Percentiles rank a stretch among this genome's conserved stretches.
Evolutionary conservation across 768 basidiomycete genomes (phyloP).

Genomic region (Phlegmacium glaucopus): DNA sequence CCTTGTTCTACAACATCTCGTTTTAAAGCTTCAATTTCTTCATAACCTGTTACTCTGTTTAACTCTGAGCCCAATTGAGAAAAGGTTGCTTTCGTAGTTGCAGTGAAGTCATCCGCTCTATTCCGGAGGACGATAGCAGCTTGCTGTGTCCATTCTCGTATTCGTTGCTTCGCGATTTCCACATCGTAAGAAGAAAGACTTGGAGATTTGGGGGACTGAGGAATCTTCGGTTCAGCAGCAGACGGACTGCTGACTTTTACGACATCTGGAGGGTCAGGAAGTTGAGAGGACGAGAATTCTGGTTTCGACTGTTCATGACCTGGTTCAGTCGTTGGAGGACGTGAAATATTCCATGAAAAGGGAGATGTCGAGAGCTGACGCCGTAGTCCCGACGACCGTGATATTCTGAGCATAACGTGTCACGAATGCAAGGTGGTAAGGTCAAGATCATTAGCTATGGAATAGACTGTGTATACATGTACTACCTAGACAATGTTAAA

Average conservation of each 20-base stretch:
- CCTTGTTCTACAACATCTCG: slow-evolving; percentile 77
- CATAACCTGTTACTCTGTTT: slow-evolving; percentile 90
- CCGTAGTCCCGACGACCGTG: slow-evolving; percentile 24
- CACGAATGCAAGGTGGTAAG: not conserved
- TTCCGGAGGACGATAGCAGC: slow-evolving; percentile 44
- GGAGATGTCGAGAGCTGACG: slow-evolving; percentile 28
- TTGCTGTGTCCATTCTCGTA: slow-evolving; percentile 49
- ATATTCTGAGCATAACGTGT: slow-evolving; percentile 30
- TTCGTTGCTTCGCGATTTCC: slow-evolving; percentile 34
- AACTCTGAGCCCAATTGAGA: slow-evolving; percentile 74
- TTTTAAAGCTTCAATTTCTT: slow-evolving; percentile 83
- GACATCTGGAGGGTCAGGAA: not conserved
- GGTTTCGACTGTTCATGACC: not conserved
- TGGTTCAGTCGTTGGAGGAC: not conserved
- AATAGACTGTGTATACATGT: not conserved
- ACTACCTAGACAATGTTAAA: too few species aligned
- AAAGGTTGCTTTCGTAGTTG: slow-evolving; percentile 54
- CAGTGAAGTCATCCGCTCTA: slow-evolving; percentile 57
- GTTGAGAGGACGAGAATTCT: not conserved
- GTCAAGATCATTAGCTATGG: slow-evolving; percentile 1
- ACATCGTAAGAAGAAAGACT: slow-evolving; percentile 25
- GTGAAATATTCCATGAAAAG: slow-evolving; percentile 24
- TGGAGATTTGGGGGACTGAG: slow-evolving; percentile 12
- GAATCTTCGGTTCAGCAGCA: not conserved
- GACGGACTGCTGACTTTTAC: not conserved